Evolutionary conservation across 1,284 basidiomycete species (phyloP).

Genomic region (Heterobasidion occidentale): DNA sequence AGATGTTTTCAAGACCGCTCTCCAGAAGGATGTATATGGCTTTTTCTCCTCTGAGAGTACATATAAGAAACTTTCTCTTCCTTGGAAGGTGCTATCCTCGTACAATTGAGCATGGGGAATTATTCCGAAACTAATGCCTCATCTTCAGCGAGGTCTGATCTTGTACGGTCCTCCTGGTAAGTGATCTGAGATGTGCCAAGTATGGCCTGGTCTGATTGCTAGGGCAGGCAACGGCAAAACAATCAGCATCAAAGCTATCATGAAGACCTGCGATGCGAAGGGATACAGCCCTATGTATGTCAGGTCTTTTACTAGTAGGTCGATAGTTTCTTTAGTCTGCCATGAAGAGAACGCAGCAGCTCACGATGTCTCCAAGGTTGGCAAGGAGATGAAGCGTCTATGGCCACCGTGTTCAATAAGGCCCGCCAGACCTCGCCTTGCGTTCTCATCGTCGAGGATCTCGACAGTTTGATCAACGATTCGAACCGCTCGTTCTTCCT

Average conservation of each 20-base stretch:
- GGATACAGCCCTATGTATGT: constrained; percentile 71
- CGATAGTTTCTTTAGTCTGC: constrained; percentile 9
- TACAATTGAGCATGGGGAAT: background rate
- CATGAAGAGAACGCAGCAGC: background rate
- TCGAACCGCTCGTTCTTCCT: constrained; percentile 78
- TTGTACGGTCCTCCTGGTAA: constrained; percentile 67
- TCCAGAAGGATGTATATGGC: constrained; percentile 67
- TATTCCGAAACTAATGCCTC: background rate
- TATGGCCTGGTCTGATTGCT: background rate
- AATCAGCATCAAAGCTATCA: constrained; percentile 69
- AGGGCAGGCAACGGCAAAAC: constrained; percentile 74
- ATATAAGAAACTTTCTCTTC: constrained; percentile 67
- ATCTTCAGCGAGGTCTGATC: constrained; percentile 56
- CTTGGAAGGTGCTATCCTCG: constrained; percentile 62
- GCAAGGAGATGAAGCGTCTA: constrained; percentile 60
- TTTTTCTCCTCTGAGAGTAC: constrained; percentile 69
- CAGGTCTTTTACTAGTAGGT: constrained; percentile 55
- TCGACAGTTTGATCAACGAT: constrained; percentile 75
- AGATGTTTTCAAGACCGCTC: constrained; percentile 54
- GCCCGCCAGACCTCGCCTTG: constrained; percentile 66
- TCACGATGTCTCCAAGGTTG: constrained; percentile 29
- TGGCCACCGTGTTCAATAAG: constrained; percentile 57
- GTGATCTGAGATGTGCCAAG: constrained; percentile 3
- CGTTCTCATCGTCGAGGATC: constrained; percentile 72
- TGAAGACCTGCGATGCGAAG: constrained; percentile 54